Percentiles rank a stretch among this genome's conserved stretches.
These are phyloP conservation scores for Artemisia annua DNA, from an alignment of 129 eudicot species.

Conservation along the genomic window DNA sequence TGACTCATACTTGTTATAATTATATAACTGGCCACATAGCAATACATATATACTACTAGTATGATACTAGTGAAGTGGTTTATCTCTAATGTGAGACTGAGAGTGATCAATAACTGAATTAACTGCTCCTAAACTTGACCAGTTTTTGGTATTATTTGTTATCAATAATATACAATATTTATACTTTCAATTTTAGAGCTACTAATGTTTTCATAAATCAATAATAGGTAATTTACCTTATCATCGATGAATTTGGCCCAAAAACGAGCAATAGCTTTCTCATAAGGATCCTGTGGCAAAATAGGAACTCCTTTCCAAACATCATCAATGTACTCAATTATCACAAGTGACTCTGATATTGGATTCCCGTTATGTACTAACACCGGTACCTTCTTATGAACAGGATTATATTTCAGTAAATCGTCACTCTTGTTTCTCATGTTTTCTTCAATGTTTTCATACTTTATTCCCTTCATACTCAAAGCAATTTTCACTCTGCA, in stretches of 20 bases:
- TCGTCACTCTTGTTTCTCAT: constrained; percentile 26
- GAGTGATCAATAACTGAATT: no score
- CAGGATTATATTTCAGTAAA: constrained; percentile 34
- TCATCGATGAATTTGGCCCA: constrained; percentile 34
- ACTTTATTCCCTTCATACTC: constrained; percentile 31
- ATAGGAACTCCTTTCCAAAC: constrained; percentile 27
- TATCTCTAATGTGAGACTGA: no score
- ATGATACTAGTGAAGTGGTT: no score
- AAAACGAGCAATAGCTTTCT: constrained; percentile 31
- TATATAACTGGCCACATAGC: no score
- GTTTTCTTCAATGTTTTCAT: constrained; percentile 21
- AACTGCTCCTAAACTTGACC: no score
- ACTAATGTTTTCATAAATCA: not conserved
- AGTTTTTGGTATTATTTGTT: no score
- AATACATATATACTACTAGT: no score
- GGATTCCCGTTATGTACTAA: constrained; percentile 37
- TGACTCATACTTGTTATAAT: no score
- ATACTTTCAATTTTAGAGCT: not conserved
- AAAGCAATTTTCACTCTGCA: constrained; percentile 37
- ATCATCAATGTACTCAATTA: constrained; percentile 39
- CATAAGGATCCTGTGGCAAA: constrained; percentile 32
- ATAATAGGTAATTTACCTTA: constrained; percentile 16
- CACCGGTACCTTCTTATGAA: constrained; percentile 33
- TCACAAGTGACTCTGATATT: constrained; percentile 34
- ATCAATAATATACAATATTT: no score